Percentiles rank a stretch among this genome's conserved stretches.
Evolutionary conservation across 176 grass and related monocot genomes (phyloP).

Genomic region (Paspalum notatum): DNA sequence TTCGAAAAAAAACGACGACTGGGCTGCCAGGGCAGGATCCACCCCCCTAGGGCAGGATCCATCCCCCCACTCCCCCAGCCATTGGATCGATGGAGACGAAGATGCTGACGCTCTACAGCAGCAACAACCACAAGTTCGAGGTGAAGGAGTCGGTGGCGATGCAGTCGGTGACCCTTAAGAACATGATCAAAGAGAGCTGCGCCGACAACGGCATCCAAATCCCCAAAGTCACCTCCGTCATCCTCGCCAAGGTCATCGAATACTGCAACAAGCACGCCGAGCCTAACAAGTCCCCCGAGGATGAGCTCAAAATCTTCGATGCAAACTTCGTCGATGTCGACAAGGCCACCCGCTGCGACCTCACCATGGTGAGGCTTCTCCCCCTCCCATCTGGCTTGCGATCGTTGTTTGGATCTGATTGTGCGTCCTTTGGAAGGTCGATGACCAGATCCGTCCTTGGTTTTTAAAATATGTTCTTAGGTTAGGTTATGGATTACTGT

Average conservation of each 20-base stretch:
- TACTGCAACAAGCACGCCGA: slow-evolving; percentile 1
- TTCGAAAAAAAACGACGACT: too few relatives aligned
- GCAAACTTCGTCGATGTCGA: slow-evolving; percentile 59
- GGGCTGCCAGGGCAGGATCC: too few relatives aligned
- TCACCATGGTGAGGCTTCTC: slow-evolving; percentile 14
- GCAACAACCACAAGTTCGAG: background rate
- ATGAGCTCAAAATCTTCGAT: slow-evolving; percentile 40
- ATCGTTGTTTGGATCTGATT: background rate
- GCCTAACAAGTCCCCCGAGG: background rate
- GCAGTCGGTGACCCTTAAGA: background rate
- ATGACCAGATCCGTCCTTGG: background rate
- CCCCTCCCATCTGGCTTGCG: too few relatives aligned
- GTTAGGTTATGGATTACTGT: background rate
- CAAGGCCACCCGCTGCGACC: slow-evolving; percentile 49
- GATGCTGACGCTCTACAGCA: background rate
- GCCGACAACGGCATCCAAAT: background rate
- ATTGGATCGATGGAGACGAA: background rate
- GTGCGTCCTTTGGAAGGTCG: background rate
- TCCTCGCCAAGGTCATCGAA: background rate
- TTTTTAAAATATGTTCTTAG: background rate
- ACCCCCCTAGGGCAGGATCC: too few relatives aligned
- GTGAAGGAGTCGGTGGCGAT: background rate
- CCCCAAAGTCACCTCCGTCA: background rate
- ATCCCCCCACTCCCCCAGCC: too few relatives aligned
- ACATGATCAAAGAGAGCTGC: background rate